Evolutionary conservation across 768 basidiomycete genomes (phyloP).

Genomic region (Vararia minispora): DNA sequence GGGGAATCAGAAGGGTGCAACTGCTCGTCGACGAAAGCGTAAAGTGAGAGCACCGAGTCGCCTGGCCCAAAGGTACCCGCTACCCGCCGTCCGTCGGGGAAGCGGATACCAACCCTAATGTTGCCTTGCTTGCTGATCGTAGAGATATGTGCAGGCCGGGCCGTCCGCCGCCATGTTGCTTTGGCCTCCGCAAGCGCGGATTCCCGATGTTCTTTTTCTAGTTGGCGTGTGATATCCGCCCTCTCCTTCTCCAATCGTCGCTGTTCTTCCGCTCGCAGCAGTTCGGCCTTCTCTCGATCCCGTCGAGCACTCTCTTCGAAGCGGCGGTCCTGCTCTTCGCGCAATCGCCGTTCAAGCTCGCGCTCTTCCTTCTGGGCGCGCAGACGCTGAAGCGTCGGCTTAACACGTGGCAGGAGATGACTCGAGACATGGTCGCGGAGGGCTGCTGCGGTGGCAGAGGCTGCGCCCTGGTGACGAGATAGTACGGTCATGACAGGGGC

Average conservation of each 20-base stretch:
- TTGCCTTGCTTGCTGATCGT: conserved; percentile 22
- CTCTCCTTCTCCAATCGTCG: conserved; percentile 29
- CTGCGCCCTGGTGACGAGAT: conserved; percentile 71
- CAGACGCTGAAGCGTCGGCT: conserved; percentile 60
- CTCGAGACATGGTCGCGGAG: conserved; percentile 58
- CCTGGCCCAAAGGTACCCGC: conserved; percentile 41
- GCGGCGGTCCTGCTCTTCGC: conserved; percentile 77
- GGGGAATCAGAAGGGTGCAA: conserved; percentile 32
- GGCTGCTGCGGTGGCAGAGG: conserved; percentile 49
- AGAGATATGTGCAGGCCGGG: conserved; percentile 35
- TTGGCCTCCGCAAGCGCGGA: conserved; percentile 20
- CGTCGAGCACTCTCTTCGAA: conserved; percentile 51
- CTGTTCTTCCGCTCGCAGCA: conserved; percentile 23
- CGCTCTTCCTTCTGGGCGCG: conserved; percentile 37
- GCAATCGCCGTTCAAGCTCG: conserved; percentile 39
- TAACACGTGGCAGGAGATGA: conserved; percentile 72
- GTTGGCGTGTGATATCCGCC: conserved; percentile 12
- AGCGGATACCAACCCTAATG: conserved; percentile 41
- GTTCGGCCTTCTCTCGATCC: conserved; percentile 39
- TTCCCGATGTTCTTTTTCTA: conserved; percentile 16
- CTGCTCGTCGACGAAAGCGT: conserved; percentile 60
- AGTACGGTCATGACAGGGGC: conserved; percentile 64
- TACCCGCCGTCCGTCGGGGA: conserved; percentile 40
- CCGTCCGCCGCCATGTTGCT: conserved; percentile 48
- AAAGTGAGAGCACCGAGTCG: conserved; percentile 51